Conservation (phyloP, 805 yeast genomes). For the Maudiozyma pseudohumilis region DNA sequence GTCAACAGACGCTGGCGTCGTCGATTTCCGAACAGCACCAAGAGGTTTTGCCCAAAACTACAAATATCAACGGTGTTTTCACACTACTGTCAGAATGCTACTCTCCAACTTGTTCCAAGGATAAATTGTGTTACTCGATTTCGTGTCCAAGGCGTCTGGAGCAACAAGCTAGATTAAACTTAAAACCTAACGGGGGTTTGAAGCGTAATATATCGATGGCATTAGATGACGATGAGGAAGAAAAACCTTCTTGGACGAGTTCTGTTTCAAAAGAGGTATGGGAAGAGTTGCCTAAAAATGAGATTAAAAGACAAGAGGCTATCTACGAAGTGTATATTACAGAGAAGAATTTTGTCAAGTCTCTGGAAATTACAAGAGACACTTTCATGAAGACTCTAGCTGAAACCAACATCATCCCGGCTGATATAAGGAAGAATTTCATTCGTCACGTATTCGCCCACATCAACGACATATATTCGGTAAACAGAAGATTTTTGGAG, state of each 20-base stretch:
- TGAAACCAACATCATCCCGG: slow-evolving; percentile 79
- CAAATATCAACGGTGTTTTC: slow-evolving; percentile 70
- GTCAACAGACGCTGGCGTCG: slow-evolving; percentile 1
- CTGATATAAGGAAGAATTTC: slow-evolving; percentile 80
- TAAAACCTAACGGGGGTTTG: slow-evolving; percentile 81
- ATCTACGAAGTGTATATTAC: slow-evolving; percentile 90
- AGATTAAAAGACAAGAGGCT: slow-evolving; percentile 87
- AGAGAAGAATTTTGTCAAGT: slow-evolving; percentile 91
- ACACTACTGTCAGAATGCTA: slow-evolving; percentile 90
- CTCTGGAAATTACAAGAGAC: slow-evolving; percentile 84
- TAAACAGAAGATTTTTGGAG: slow-evolving; percentile 79
- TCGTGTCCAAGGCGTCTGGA: slow-evolving; percentile 94
- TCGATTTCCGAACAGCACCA: background rate
- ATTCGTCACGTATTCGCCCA: slow-evolving; percentile 87
- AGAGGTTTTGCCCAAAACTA: slow-evolving; percentile 4
- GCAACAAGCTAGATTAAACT: slow-evolving; percentile 85
- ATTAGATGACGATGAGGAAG: slow-evolving; percentile 41
- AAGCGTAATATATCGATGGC: slow-evolving; percentile 44
- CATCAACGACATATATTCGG: slow-evolving; percentile 74
- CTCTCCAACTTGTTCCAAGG: slow-evolving; percentile 91
- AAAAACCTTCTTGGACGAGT: slow-evolving; percentile 85
- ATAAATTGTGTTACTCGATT: slow-evolving; percentile 80
- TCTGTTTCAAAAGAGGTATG: slow-evolving; percentile 75
- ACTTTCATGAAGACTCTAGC: slow-evolving; percentile 88
- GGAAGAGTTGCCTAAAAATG: slow-evolving; percentile 70